Percentiles rank a stretch among this genome's conserved stretches.
Evolutionary conservation across 2,329 filamentous ascomycete species (phyloP).

Genomic region (Sporothrix mexicana): DNA sequence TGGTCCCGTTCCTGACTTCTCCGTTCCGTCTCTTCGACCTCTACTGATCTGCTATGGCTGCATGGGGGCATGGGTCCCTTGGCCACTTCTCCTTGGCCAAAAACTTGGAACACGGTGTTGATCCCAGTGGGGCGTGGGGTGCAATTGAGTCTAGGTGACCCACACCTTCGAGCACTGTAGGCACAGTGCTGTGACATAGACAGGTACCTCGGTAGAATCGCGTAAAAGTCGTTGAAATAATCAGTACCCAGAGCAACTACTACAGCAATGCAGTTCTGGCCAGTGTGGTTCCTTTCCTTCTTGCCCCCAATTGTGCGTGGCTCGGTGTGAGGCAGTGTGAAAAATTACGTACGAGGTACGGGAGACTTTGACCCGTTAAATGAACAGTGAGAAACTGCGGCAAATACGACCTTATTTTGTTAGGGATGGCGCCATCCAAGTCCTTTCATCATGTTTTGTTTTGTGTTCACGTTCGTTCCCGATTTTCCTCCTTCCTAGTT

Average conservation of each 20-base stretch:
- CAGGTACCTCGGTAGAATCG: no score
- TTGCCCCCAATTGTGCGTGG: neutral
- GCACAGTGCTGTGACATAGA: neutral
- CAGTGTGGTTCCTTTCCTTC: no score
- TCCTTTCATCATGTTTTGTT: neutral
- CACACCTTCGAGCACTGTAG: neutral
- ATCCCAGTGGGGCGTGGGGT: neutral
- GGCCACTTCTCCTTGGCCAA: neutral
- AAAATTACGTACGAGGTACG: neutral
- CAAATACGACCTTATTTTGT: neutral
- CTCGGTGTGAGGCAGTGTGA: neutral
- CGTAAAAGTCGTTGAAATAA: neutral
- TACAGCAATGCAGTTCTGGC: no score
- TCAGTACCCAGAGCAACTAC: neutral
- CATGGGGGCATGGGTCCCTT: no score
- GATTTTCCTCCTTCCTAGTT: neutral
- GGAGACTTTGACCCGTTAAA: neutral
- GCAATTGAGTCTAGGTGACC: neutral
- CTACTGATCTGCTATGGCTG: neutral
- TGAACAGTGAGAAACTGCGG: neutral
- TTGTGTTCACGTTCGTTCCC: neutral
- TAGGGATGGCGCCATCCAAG: neutral
- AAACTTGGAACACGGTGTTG: neutral
- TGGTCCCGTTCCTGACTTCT: neutral
- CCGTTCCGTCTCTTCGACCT: neutral